Evolutionary conservation across 179 eudicot genomes (phyloP).

Genomic region (Heliamphora pulchella): DNA sequence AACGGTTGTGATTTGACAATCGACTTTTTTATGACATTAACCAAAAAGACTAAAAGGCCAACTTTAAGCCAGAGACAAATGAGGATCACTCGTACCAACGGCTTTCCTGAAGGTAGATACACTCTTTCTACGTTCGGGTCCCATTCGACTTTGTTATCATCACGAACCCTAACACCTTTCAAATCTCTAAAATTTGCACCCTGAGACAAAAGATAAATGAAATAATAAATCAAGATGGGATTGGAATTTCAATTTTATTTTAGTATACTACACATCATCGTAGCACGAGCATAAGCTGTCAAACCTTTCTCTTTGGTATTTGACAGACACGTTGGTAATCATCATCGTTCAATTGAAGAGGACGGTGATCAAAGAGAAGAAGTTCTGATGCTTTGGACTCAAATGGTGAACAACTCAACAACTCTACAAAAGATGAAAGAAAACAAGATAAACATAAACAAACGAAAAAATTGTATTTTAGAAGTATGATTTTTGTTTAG

Average conservation of each 20-base stretch:
- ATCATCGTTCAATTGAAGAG: conserved; percentile 50
- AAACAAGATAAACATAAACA: neutral
- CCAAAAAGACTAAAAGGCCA: too few relatives aligned
- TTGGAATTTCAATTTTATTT: neutral
- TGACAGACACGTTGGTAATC: conserved; percentile 59
- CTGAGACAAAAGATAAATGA: conserved; percentile 23
- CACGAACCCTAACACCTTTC: conserved; percentile 55
- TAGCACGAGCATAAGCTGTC: too few relatives aligned
- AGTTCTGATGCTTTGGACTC: conserved; percentile 19
- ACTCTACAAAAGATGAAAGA: conserved; percentile 22
- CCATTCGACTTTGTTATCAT: conserved; percentile 56
- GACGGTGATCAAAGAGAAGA: conserved; percentile 60
- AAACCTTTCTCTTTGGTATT: conserved; percentile 70
- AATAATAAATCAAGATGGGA: too few relatives aligned
- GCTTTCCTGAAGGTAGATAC: conserved; percentile 43
- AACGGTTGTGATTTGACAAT: too few relatives aligned
- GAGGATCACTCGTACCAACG: conserved; percentile 23
- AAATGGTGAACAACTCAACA: conserved; percentile 24
- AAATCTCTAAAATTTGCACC: conserved; percentile 78
- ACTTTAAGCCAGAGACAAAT: too few relatives aligned
- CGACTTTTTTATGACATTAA: too few relatives aligned
- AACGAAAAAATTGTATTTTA: neutral
- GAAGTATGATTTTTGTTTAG: neutral
- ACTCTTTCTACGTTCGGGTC: conserved; percentile 53
- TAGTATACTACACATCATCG: too few relatives aligned